Conservation (phyloP, 306 rosid species). For the Prinsepia uniflora region DNA sequence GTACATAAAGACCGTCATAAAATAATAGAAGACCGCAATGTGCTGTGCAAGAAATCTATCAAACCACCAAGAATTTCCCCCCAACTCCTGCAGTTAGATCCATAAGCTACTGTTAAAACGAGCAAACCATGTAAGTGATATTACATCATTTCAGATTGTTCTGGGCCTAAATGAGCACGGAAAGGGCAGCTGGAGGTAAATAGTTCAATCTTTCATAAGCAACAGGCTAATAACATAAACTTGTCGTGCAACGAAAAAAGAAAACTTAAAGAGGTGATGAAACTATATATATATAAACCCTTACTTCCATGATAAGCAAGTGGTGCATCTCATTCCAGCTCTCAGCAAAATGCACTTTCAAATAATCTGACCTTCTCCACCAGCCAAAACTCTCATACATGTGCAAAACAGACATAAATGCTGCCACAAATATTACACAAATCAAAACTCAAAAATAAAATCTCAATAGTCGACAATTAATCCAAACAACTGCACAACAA, state of each 20-base stretch:
- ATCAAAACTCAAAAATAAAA: conserved; percentile 8
- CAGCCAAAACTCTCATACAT: conserved; percentile 97
- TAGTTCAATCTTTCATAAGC: background rate
- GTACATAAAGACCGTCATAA: conserved; percentile 81
- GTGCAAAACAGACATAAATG: conserved; percentile 90
- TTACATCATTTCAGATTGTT: background rate
- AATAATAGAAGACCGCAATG: conserved; percentile 69
- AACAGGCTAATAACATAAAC: too few species aligned
- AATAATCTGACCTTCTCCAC: conserved; percentile 97
- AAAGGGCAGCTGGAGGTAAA: background rate
- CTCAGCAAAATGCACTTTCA: conserved; percentile 98
- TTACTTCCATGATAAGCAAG: conserved; percentile 96
- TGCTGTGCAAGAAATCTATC: conserved; percentile 98
- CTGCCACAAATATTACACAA: conserved; percentile 37
- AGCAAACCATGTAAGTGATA: conserved; percentile 15
- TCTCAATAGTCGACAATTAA: background rate
- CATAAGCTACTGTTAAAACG: conserved; percentile 10
- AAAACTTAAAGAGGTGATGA: too few species aligned
- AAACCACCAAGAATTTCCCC: conserved; percentile 95
- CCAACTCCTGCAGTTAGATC: conserved; percentile 77
- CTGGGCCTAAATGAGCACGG: background rate
- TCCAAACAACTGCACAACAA: background rate
- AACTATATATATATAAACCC: background rate
- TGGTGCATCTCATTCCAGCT: conserved; percentile 99
- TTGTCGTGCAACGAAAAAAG: too few species aligned